These are phyloP conservation scores for Fusarium avenaceum DNA, from an alignment of 2,329 filamentous ascomycete species.

Conservation along the genomic window DNA sequence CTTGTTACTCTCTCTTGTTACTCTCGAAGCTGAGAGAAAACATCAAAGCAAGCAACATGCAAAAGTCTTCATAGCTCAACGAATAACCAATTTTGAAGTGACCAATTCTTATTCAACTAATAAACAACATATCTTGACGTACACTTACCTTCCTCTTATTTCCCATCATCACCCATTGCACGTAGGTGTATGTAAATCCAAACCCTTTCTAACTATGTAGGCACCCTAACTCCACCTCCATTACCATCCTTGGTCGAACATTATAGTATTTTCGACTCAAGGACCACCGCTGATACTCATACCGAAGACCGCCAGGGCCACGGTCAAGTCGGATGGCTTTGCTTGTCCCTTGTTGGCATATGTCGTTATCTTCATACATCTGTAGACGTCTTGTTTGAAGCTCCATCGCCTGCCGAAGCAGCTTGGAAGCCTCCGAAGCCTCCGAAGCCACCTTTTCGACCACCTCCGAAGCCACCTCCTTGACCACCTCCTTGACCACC, in stretches of 20 bases:
- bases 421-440: slow-evolving; percentile 23
- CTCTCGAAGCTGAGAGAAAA: not conserved
- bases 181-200: slow-evolving; percentile 29
- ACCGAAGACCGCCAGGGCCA: slow-evolving; percentile 64
- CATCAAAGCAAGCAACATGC: not conserved
- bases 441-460: not conserved
- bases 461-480: slow-evolving; percentile 7
- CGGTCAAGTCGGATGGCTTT: slow-evolving; percentile 59
- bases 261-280: slow-evolving; percentile 61
- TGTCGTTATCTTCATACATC: slow-evolving; percentile 33
- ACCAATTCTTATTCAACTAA: slow-evolving; percentile 31
- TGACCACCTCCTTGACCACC: not conserved
- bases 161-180: slow-evolving; percentile 24
- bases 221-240: slow-evolving; percentile 28
- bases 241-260: slow-evolving; percentile 59
- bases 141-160: slow-evolving; percentile 22
- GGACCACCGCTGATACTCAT: slow-evolving; percentile 63
- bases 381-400: slow-evolving; percentile 31
- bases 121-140: slow-evolving; percentile 33
- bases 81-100: slow-evolving; percentile 2
- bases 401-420: slow-evolving; percentile 28
- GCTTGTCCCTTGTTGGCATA: slow-evolving; percentile 48
- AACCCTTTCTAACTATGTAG: slow-evolving; percentile 35
- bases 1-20: not conserved
- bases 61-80: not conserved